Evolutionary conservation across 306 rosid species (phyloP).

Genomic region (Ziziphus jujuba): DNA sequence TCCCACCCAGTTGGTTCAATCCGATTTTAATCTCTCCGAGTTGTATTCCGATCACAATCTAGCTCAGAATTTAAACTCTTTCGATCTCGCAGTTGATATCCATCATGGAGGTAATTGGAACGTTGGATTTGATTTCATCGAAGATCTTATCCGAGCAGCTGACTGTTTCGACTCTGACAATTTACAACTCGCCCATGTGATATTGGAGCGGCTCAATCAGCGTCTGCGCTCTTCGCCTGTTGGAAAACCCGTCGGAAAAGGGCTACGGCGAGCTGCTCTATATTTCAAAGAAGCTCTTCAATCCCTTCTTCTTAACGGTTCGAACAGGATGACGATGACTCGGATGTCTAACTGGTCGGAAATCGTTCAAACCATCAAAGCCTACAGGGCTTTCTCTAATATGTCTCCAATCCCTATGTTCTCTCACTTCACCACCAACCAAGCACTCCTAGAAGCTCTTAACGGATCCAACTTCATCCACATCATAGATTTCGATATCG

Average conservation of each 20-base stretch:
- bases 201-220: conserved; percentile 73
- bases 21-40: conserved; percentile 51
- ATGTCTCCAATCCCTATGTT: conserved; percentile 83
- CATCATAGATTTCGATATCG: conserved; percentile 80
- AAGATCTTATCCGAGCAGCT: conserved; percentile 71
- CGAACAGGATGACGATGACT: conserved; percentile 37
- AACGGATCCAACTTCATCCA: conserved; percentile 54
- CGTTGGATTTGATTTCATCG: conserved; percentile 56
- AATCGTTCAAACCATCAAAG: conserved; percentile 61
- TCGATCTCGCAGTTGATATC: conserved; percentile 20
- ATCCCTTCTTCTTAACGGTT: conserved; percentile 63
- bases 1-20: conserved; percentile 34
- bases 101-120: conserved; percentile 25
- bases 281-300: conserved; percentile 80
- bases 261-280: conserved; percentile 65
- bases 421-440: conserved; percentile 84
- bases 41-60: conserved; percentile 42
- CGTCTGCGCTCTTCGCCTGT: conserved; percentile 45
- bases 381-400: conserved; percentile 66
- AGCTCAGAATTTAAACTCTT: conserved; percentile 12
- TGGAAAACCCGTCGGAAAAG: conserved; percentile 39
- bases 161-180: conserved; percentile 77
- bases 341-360: conserved; percentile 60
- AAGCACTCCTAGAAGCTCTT: conserved; percentile 77
- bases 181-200: conserved; percentile 53